Evolutionary conservation across 1,139 yeast genomes (phyloP).

Genomic region (Hansenula lynferdii): DNA sequence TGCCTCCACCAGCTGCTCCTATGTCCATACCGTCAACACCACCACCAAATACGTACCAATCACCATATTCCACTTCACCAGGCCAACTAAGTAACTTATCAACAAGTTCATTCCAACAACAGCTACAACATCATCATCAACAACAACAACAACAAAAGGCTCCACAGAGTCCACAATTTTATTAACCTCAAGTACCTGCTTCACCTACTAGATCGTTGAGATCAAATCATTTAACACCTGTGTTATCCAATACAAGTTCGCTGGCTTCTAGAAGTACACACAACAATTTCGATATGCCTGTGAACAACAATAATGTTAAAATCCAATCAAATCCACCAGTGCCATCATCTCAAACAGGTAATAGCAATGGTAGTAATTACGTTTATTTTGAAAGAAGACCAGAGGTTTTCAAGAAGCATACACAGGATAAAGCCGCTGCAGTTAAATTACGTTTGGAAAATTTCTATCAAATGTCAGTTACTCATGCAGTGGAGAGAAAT

Average conservation of each 20-base stretch:
- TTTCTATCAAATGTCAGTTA: conserved; percentile 70
- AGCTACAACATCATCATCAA: conserved; percentile 17
- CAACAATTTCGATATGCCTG: too few relatives aligned
- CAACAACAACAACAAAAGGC: too few relatives aligned
- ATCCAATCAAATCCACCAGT: conserved; percentile 7
- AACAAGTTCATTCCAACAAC: conserved; percentile 9
- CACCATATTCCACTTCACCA: conserved; percentile 17
- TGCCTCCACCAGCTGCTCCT: conserved; percentile 23
- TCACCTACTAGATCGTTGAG: conserved; percentile 23
- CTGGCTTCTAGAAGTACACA: conserved; percentile 16
- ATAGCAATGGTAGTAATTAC: conserved; percentile 42
- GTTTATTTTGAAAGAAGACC: conserved; percentile 87
- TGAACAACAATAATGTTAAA: too few relatives aligned
- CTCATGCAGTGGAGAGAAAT: conserved; percentile 77
- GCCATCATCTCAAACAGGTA: conserved; percentile 12
- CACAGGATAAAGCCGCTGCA: conserved; percentile 74
- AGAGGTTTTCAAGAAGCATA: conserved; percentile 55
- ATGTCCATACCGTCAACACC: conserved; percentile 20
- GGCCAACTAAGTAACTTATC: conserved; percentile 17
- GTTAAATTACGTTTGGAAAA: conserved; percentile 68
- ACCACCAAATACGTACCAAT: conserved; percentile 11
- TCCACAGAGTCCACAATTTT: conserved; percentile 17
- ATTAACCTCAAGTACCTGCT: conserved; percentile 22
- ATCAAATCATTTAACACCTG: conserved; percentile 19
- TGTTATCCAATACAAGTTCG: conserved; percentile 19